Evolutionary conservation across 306 rosid genomes (phyloP), one percentile per base, ranked within the genome.

Genomic region (Luffa aegyptiaca): DNA sequence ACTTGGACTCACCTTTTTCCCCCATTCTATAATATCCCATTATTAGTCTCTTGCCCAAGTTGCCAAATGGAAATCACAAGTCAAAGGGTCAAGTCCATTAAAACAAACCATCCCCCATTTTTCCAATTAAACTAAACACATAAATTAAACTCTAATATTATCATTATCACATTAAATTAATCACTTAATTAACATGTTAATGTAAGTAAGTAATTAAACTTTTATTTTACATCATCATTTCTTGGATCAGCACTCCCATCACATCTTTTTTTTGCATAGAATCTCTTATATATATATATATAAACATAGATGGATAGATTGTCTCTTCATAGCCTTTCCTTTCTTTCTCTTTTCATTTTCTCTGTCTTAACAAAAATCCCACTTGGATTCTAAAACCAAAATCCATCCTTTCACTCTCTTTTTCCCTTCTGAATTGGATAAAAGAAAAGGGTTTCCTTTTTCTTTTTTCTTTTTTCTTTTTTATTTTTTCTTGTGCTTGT

Each of bases 31-130:
- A 9, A 35, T 31, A 26, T 61, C 66, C 66, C 66, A 41, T 17
- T 68, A 39, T 68, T 41, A 68, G 74, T 13, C 74, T 68, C 52
- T 51, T 41, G 3, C 35, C 41, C 35, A 44, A 45, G 18, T 42
- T 42, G 53, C 75, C 48, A 66, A 41, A n/a, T 66, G 74, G 31
- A 7, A 39, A 66, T 66, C 39, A 42, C 55, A 69, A 69, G 75
- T 69, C 75, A 69, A 69, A 69, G 37, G 55, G 75, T 69, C 75
- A 69, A 69, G 55, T 44, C 75, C 55, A 63, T 33, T 61, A 10
- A 61, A 61, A 58, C 21, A n/a, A 0, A 8, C 42, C 20, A 5
- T 2, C 26, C 45, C 5, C 9, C 0, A 6, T 35, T 64, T 64
- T 63, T 17, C 70, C 14, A 64, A 64, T 64, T 16, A 64, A 64